Percentiles rank a stretch among this genome's conserved stretches.
Evolutionary conservation across 257 asterid species (phyloP).

Genomic region (Rehmannia glutinosa): DNA sequence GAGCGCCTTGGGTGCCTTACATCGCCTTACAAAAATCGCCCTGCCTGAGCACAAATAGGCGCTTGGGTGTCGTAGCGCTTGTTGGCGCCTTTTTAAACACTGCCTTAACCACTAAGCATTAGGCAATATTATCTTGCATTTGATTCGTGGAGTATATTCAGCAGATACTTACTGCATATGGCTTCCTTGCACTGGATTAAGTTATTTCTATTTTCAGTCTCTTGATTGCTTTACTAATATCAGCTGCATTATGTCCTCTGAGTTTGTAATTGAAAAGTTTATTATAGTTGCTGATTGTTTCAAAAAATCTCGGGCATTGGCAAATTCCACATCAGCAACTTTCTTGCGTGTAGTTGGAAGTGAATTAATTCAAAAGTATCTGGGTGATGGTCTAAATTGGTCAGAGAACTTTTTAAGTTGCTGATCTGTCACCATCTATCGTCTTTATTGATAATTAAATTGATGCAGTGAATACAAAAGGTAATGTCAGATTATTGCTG

Average conservation of each 20-base stretch:
- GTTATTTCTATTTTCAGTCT: not conserved
- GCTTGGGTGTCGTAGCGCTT: no score
- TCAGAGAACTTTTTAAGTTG: constrained; percentile 91
- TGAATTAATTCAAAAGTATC: constrained; percentile 85
- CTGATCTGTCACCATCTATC: constrained; percentile 89
- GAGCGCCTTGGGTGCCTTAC: no score
- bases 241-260: constrained; percentile 26
- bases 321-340: constrained; percentile 95
- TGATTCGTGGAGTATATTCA: no score
- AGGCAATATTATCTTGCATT: no score
- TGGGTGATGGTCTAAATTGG: constrained; percentile 95
- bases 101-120: no score
- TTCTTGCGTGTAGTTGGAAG: constrained; percentile 96
- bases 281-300: constrained; percentile 27
- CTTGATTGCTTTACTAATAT: constrained; percentile 3
- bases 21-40: no score
- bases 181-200: not conserved
- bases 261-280: constrained; percentile 43
- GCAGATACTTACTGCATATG: not conserved
- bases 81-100: no score
- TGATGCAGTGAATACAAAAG: constrained; percentile 92
- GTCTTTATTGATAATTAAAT: constrained; percentile 96
- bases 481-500: constrained; percentile 26
- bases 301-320: constrained; percentile 61
- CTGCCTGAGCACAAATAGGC: no score